These are phyloP conservation scores for Lindgomyces ingoldianus DNA, from an alignment of 495 filamentous ascomycete species.

Conservation along the genomic window DNA sequence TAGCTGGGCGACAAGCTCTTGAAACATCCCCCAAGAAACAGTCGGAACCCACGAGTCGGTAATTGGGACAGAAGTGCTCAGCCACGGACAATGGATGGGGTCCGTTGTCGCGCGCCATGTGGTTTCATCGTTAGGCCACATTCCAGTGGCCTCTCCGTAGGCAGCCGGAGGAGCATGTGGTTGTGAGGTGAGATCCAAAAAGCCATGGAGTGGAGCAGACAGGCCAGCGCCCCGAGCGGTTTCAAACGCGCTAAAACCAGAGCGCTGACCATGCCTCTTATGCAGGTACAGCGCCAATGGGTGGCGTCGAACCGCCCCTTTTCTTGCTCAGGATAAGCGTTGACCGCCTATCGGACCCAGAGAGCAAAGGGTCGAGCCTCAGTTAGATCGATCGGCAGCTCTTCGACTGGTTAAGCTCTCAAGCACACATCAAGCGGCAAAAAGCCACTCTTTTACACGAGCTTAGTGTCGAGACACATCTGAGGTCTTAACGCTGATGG, in stretches of 20 bases:
- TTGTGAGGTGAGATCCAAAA: slow-evolving; percentile 7
- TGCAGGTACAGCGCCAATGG: slow-evolving; percentile 29
- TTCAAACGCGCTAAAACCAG: no score
- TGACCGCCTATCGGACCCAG: slow-evolving; percentile 11
- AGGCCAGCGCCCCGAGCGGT: no score
- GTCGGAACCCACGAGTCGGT: slow-evolving; percentile 3
- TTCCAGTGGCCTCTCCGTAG: not conserved
- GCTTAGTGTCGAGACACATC: not conserved
- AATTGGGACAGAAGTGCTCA: slow-evolving; percentile 7
- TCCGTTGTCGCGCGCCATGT: slow-evolving; percentile 35
- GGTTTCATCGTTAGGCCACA: slow-evolving; percentile 5
- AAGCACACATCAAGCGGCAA: not conserved
- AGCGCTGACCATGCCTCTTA: slow-evolving; percentile 17
- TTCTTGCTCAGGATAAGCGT: not conserved
- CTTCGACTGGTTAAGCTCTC: slow-evolving; percentile 15
- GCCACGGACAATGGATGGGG: slow-evolving; percentile 13
- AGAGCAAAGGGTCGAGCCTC: not conserved
- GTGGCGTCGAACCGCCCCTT: not conserved
- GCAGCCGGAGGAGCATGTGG: not conserved
- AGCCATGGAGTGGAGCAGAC: not conserved
- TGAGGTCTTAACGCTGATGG: not conserved
- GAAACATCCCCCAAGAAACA: slow-evolving; percentile 25
- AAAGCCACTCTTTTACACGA: not conserved
- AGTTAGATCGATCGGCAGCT: slow-evolving; percentile 4
- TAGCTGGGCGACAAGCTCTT: slow-evolving; percentile 10